Conservation (phyloP, 2,329 filamentous ascomycete species). For the Apiospora rasikravindrae region DNA sequence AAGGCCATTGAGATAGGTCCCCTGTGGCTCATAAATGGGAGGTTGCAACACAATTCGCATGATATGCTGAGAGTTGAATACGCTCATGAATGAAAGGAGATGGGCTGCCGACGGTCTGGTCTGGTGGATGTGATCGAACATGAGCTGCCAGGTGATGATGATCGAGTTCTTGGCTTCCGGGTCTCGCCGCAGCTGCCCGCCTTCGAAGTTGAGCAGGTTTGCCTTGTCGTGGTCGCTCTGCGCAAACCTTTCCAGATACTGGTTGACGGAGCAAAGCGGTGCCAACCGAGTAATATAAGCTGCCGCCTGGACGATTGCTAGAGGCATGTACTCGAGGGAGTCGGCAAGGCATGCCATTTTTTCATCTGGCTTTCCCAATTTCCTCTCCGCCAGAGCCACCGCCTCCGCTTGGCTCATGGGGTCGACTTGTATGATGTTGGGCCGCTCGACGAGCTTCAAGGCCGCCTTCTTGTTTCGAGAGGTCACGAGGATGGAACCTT, state of each 20-base stretch:
- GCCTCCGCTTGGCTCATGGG: constrained; percentile 36
- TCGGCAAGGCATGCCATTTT: constrained; percentile 31
- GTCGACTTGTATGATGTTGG: constrained; percentile 34
- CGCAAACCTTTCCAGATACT: constrained; percentile 46
- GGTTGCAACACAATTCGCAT: constrained; percentile 29
- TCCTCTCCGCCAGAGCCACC: constrained; percentile 38
- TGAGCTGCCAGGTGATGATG: constrained; percentile 43
- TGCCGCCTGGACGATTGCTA: constrained; percentile 42
- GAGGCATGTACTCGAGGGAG: constrained; percentile 38
- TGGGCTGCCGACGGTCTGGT: constrained; percentile 42
- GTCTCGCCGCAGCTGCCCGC: constrained; percentile 40
- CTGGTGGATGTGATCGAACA: constrained; percentile 43
- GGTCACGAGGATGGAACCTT: constrained; percentile 40
- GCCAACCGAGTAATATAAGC: constrained; percentile 38
- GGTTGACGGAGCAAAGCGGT: constrained; percentile 36
- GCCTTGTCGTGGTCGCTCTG: constrained; percentile 37
- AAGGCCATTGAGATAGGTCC: too few species aligned
- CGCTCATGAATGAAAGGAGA: constrained; percentile 52
- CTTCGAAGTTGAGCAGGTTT: constrained; percentile 37
- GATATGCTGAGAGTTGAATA: constrained; percentile 50
- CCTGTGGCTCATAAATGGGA: background rate
- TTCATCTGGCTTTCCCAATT: constrained; percentile 27
- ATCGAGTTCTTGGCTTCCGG: constrained; percentile 40
- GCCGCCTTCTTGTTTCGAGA: constrained; percentile 24
- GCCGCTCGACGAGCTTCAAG: constrained; percentile 29